A percentile compares a stretch with the other conserved stretches of the same genome.
phyloP scores from a whole-genome alignment of 257 asterid species.

The Solanum ossicruentum region DNA sequence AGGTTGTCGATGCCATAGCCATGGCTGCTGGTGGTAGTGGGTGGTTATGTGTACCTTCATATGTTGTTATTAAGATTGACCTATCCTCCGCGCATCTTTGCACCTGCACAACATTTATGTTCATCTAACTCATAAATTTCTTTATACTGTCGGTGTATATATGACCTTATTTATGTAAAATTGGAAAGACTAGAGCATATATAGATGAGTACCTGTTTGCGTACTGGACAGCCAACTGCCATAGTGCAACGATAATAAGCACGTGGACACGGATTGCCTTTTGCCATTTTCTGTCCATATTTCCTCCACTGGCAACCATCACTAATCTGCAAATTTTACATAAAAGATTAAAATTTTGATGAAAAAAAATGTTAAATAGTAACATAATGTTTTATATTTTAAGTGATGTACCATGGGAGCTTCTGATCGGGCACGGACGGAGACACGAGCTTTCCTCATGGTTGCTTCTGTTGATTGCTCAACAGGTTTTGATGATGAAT shows the following conservation, averaged over 20 bases:
- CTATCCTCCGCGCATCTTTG: constrained; percentile 90
- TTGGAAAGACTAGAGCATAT: not conserved
- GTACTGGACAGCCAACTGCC: constrained; percentile 70
- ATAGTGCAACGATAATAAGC: constrained; percentile 72
- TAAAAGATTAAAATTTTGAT: not conserved
- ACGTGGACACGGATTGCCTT: constrained; percentile 74
- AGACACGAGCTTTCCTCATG: constrained; percentile 95
- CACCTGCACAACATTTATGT: constrained; percentile 24
- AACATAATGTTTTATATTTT: not conserved
- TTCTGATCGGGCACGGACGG: constrained; percentile 96
- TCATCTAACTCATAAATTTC: not conserved
- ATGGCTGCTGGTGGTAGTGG: constrained; percentile 94
- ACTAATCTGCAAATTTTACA: constrained; percentile 21
- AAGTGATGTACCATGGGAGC: constrained; percentile 52
- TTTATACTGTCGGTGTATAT: not conserved
- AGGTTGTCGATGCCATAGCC: constrained; percentile 97
- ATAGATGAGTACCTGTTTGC: constrained; percentile 37
- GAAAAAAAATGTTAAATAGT: not conserved
- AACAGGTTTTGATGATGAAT: constrained; percentile 16
- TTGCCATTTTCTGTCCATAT: constrained; percentile 77
- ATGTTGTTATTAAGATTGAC: constrained; percentile 64
- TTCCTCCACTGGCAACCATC: constrained; percentile 87
- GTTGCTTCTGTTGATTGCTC: constrained; percentile 60
- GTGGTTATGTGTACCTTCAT: constrained; percentile 89
- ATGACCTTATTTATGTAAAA: too few relatives aligned